Evolutionary conservation across 1,139 yeast genomes (phyloP).

Genomic region (Arxiozyma bovina): DNA sequence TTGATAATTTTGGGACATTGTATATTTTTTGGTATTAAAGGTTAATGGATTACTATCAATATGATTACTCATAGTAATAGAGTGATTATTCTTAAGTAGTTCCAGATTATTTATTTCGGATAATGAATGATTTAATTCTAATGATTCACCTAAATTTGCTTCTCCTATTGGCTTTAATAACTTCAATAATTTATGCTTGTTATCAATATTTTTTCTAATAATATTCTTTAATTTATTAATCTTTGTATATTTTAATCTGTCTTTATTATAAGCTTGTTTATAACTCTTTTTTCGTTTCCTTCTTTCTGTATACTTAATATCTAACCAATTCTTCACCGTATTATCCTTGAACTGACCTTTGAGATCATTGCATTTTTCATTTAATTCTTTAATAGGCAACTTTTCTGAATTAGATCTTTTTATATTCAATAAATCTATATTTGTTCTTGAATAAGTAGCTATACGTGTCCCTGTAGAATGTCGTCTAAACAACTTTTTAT

Average conservation of each 20-base stretch:
- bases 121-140: not conserved
- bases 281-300: not conserved
- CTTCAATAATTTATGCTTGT: not conserved
- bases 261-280: not conserved
- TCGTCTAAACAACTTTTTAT: not conserved
- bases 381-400: not conserved
- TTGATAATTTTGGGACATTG: no score
- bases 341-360: not conserved
- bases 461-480: not conserved
- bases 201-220: no score
- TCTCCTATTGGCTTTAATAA: not conserved
- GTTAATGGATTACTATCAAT: not conserved
- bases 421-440: not conserved
- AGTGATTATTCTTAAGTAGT: no score
- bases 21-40: not conserved
- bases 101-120: not conserved
- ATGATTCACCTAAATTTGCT: not conserved
- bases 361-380: not conserved
- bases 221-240: no score
- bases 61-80: not conserved
- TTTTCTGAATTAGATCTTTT: not conserved
- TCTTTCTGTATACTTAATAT: not conserved
- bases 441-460: not conserved
- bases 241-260: not conserved
- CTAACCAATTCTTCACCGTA: not conserved